Evolutionary conservation across 805 yeast species (phyloP).

Genomic region (Debaryomyces maramus): DNA sequence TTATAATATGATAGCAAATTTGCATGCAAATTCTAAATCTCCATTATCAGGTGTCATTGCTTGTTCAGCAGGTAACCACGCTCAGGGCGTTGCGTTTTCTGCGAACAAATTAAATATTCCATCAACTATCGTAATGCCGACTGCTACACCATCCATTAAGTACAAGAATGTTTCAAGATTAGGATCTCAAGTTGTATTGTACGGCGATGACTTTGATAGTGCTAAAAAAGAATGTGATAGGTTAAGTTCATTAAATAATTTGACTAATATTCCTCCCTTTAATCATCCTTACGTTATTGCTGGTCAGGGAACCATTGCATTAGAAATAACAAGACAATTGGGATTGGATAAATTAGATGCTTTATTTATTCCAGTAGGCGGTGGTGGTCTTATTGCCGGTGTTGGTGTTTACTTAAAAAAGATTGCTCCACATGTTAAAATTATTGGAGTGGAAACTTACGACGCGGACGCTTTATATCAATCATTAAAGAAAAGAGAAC

Average conservation of each 20-base stretch:
- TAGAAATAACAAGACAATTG: conserved; percentile 88
- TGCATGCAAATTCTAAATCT: conserved; percentile 56
- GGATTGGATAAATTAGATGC: conserved; percentile 76
- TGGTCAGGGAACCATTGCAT: conserved; percentile 97
- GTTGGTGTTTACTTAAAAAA: conserved; percentile 86
- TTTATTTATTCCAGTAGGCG: conserved; percentile 91
- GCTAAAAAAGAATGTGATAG: conserved; percentile 89
- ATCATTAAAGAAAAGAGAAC: conserved; percentile 57
- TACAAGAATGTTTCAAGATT: conserved; percentile 86
- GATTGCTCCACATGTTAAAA: conserved; percentile 94
- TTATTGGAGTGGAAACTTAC: conserved; percentile 92
- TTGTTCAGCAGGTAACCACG: conserved; percentile 98
- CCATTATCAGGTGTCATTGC: conserved; percentile 89
- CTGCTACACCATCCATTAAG: conserved; percentile 93
- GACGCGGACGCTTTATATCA: conserved; percentile 93
- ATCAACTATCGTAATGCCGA: conserved; percentile 97
- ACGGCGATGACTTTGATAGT: conserved; percentile 93
- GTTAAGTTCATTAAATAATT: conserved; percentile 63
- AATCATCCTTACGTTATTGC: conserved; percentile 98
- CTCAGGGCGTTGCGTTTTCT: conserved; percentile 96
- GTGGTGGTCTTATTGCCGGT: conserved; percentile 96
- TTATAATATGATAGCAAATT: conserved; percentile 91
- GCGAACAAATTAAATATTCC: conserved; percentile 84
- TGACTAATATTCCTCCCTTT: conserved; percentile 95
- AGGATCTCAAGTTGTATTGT: conserved; percentile 91